A percentile compares a stretch with the other conserved stretches of the same genome.
These are phyloP conservation scores for Fusarium piperis DNA, from an alignment of 2,329 filamentous ascomycete species.

Conservation along the genomic window DNA sequence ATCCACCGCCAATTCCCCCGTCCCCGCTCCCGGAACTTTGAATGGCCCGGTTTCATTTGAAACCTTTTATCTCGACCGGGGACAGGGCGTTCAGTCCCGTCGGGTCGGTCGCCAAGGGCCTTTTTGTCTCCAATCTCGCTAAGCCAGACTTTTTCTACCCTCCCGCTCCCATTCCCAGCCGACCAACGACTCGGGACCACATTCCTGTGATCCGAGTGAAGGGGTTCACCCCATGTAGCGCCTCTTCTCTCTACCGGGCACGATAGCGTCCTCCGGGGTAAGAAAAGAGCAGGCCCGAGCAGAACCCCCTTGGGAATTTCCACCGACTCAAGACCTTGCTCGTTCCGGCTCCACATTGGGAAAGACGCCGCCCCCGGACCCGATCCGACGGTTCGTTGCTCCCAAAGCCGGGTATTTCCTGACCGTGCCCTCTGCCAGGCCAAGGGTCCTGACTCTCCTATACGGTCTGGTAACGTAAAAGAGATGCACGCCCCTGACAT, in stretches of 20 bases:
- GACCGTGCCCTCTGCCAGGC: conserved; percentile 6
- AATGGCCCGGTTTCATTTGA: conserved; percentile 21
- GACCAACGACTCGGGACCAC: conserved; percentile 17
- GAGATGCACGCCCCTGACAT: conserved; percentile 10
- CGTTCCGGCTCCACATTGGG: conserved; percentile 6
- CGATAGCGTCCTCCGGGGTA: not conserved
- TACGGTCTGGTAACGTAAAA: conserved; percentile 17
- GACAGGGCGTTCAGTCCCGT: not conserved
- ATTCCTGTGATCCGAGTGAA: conserved; percentile 27
- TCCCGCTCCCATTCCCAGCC: conserved; percentile 10
- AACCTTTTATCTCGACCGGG: conserved; percentile 20
- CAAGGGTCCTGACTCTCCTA: conserved; percentile 6
- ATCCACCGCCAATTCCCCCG: not conserved
- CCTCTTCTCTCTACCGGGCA: not conserved
- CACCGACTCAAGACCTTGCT: not conserved
- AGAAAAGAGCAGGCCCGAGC: not conserved
- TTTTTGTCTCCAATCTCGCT: not conserved
- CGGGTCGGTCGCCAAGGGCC: not conserved
- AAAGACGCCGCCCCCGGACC: conserved; percentile 24
- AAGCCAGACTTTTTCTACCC: not conserved
- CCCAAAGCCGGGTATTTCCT: conserved; percentile 21
- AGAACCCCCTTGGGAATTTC: not conserved
- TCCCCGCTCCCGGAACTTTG: not conserved
- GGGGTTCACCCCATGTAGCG: conserved; percentile 1
- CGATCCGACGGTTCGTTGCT: conserved; percentile 33